phyloP scores from a whole-genome alignment of 495 filamentous ascomycete species.

The Neurospora terricola region DNA sequence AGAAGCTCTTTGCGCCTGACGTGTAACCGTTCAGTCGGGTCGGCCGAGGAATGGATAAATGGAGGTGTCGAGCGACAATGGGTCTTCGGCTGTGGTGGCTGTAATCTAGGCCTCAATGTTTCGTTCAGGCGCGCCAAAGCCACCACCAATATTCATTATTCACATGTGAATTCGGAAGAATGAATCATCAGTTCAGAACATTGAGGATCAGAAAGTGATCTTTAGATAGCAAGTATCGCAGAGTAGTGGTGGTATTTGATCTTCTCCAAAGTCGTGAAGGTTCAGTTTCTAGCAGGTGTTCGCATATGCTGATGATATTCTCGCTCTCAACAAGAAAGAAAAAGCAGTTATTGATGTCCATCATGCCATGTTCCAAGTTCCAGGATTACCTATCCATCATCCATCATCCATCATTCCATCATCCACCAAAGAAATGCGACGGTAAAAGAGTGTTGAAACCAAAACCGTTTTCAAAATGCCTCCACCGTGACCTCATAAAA shows the following conservation, averaged over 20 bases:
- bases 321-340: not conserved
- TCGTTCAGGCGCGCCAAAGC: not conserved
- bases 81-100: not conserved
- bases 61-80: not conserved
- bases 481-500: not conserved
- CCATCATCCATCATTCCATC: no score
- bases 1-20: no score
- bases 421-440: no score
- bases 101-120: not conserved
- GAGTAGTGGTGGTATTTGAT: not conserved
- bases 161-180: not conserved
- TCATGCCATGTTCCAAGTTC: no score
- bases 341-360: not conserved
- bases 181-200: not conserved
- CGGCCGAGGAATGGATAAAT: no score
- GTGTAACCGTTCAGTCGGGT: no score
- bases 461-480: not conserved
- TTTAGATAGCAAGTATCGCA: not conserved
- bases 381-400: no score
- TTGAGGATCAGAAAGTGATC: no score
- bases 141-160: not conserved
- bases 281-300: not conserved
- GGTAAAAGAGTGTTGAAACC: no score
- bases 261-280: not conserved
- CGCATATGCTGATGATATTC: not conserved